Evolutionary conservation across 192 early-diverging fungal genomes (phyloP).

Genomic region (Rhizoclosmatium globosum): DNA sequence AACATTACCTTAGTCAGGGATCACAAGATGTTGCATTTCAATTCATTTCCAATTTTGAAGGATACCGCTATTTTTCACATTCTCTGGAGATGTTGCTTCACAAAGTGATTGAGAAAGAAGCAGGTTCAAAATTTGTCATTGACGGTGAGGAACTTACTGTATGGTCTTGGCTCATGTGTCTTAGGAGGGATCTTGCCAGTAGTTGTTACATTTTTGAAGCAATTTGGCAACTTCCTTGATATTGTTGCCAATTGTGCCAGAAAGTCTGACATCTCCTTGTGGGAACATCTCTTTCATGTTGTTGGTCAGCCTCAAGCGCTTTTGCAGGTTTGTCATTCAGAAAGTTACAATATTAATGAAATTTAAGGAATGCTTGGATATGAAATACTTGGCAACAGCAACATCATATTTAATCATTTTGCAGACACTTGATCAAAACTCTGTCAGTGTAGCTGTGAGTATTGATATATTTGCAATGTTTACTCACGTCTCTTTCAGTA

Average conservation of each 20-base stretch:
- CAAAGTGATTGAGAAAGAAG: conserved; percentile 85
- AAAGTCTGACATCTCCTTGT: conserved; percentile 94
- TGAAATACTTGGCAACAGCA: conserved; percentile 78
- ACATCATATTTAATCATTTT: conserved; percentile 92
- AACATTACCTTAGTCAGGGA: conserved; percentile 64
- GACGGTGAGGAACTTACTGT: neutral
- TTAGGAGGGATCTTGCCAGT: conserved; percentile 14
- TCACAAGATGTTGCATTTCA: conserved; percentile 67
- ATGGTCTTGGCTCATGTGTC: neutral
- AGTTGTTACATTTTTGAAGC: conserved; percentile 78
- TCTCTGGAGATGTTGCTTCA: conserved; percentile 93
- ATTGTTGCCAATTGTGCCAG: conserved; percentile 94
- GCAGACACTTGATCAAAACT: conserved; percentile 84
- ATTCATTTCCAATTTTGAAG: conserved; percentile 76
- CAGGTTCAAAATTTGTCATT: conserved; percentile 58
- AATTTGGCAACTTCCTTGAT: conserved; percentile 83
- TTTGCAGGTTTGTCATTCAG: conserved; percentile 68
- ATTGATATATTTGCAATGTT: conserved; percentile 4
- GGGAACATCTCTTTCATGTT: conserved; percentile 86
- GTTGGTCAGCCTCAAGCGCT: conserved; percentile 85
- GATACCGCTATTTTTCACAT: conserved; percentile 89
- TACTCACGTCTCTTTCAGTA: conserved; percentile 39
- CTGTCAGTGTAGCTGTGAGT: conserved; percentile 67
- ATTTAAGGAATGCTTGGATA: conserved; percentile 71
- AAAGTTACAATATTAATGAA: neutral